Evolutionary conservation across 345 rosid genomes (phyloP).

Genomic region (Euclidium syriacum): DNA sequence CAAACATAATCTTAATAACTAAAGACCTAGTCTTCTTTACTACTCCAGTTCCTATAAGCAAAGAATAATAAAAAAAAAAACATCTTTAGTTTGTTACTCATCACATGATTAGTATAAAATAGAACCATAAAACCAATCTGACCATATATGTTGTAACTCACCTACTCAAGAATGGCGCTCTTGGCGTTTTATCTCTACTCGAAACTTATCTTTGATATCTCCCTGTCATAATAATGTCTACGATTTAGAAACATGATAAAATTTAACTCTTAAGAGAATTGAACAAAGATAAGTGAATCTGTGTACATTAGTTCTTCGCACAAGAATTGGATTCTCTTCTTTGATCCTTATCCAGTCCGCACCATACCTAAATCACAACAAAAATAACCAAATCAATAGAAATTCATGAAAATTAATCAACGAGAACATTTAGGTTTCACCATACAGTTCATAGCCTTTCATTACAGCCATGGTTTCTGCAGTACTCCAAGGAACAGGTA

Average conservation of each 20-base stretch:
- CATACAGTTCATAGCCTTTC: slow-evolving; percentile 29
- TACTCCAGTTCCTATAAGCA: slow-evolving; percentile 10
- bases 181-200: slow-evolving; percentile 29
- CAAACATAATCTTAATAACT: too few relatives aligned
- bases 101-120: background rate
- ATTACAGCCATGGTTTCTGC: slow-evolving; percentile 30
- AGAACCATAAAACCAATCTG: background rate
- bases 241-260: background rate
- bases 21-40: too few relatives aligned
- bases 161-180: slow-evolving; percentile 15
- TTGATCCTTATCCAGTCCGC: slow-evolving; percentile 31
- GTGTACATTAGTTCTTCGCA: slow-evolving; percentile 29
- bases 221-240: slow-evolving; percentile 16
- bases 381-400: background rate
- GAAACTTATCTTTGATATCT: slow-evolving; percentile 28
- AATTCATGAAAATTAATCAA: slow-evolving; percentile 10
- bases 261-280: background rate
- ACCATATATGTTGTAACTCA: background rate
- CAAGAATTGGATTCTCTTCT: slow-evolving; percentile 16
- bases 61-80: background rate
- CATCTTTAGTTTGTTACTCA: background rate
- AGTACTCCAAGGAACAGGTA: slow-evolving; percentile 21
- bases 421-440: slow-evolving; percentile 10
- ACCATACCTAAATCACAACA: slow-evolving; percentile 28
- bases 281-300: slow-evolving; percentile 1